Evolutionary conservation across 23 red algal genomes (phyloP).

Genomic region (Gracilariopsis chorda): DNA sequence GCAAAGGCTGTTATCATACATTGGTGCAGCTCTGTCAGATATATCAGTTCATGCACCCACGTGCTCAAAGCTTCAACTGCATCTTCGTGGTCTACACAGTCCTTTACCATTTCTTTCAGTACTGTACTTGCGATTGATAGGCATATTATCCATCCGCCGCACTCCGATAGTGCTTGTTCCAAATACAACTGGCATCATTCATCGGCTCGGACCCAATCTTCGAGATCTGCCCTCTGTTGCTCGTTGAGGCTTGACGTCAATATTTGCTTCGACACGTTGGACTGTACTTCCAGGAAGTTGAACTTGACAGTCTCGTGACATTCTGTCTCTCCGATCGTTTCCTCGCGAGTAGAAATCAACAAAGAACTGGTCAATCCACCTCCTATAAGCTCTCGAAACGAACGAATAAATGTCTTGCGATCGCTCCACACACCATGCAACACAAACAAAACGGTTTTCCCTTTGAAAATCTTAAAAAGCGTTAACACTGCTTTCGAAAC

Average conservation of each 20-base stretch:
- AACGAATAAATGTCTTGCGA: neutral
- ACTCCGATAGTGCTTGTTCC: neutral
- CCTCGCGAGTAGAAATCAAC: neutral
- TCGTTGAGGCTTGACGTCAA: neutral
- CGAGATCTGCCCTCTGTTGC: neutral
- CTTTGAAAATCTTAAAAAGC: neutral
- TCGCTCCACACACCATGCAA: neutral
- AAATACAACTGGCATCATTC: neutral
- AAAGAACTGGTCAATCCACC: neutral
- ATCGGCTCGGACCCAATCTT: neutral
- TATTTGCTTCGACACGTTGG: neutral
- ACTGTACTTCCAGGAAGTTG: neutral
- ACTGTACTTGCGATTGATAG: neutral
- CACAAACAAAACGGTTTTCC: neutral
- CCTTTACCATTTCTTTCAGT: neutral
- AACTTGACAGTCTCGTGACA: neutral
- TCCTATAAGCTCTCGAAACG: neutral
- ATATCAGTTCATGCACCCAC: neutral
- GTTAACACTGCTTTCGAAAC: neutral
- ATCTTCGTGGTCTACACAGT: neutral
- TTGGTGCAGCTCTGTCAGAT: neutral
- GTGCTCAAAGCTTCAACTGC: neutral
- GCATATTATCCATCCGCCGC: neutral
- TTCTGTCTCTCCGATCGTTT: neutral
- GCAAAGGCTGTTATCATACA: neutral